Base-by-base conservation (phyloP, 306 rosid species). In the Neltuma alba region DNA sequence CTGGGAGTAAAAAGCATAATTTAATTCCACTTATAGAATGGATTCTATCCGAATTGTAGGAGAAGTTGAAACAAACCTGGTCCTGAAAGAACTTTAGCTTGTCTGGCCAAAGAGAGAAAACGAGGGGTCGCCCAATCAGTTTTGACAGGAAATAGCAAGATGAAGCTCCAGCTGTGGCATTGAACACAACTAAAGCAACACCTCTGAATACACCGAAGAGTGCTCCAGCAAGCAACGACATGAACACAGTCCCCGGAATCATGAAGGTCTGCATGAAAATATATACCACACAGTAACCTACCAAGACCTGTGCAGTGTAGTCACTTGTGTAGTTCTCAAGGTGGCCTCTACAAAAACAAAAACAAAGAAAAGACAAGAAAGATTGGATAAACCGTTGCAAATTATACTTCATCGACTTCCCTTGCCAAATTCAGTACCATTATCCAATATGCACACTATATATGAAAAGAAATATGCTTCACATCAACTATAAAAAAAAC, bases 181-280 rank as follows among this genome's bases (percentile, higher is more conserved):
- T 87, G 79, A 93, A 95, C 30, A 95, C 98, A 75, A 95, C 99
- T 62, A 95, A 74, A 57, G 97, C 98, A 54, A 95, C 93, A 5
- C 99, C 99, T 87, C 76, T 88, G 76, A 93, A 85, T 79, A 95
- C 86, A 27, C 99, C 98, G 33, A 95, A 95, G 73, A 95, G 97
- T 33, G 99, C 93, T 68, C 99, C 99, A 2, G 99, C 99, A 30
- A 95, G 98, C 82, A 95, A 85, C 42, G 99, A 95, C 99, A 95
- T 95, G 87, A 95, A 95, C 65, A 95, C 97, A 23, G 99, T 93
- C 78, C 99, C 99, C 2, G 99, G 99, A 84, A 95, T 95, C 99
- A 95, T 95, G 91, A 95, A 95, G 55, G 99, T 95, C 87, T 95
- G 98, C 99, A 95, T 95, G 91, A 93, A 95, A 52, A 95, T 91